phyloP scores from a whole-genome alignment of 2,329 filamentous ascomycete genomes.

The Penicillium sp. region DNA sequence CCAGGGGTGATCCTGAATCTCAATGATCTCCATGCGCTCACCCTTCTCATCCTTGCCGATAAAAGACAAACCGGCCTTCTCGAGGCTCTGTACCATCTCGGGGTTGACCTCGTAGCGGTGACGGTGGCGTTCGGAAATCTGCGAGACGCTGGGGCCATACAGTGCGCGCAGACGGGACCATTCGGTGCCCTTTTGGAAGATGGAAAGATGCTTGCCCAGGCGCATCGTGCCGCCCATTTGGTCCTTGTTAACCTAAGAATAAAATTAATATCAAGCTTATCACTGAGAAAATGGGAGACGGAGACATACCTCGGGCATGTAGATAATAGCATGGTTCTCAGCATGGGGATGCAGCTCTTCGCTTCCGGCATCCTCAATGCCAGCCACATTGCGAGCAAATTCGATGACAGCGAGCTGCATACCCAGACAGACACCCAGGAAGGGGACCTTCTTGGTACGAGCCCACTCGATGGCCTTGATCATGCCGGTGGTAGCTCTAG shows the following conservation, averaged over 20 bases:
- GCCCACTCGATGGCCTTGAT: slow-evolving; percentile 84
- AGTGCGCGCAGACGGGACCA: slow-evolving; percentile 76
- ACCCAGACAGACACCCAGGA: slow-evolving; percentile 85
- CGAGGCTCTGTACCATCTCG: slow-evolving; percentile 65
- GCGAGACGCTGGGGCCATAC: slow-evolving; percentile 57
- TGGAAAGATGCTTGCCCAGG: slow-evolving; percentile 69
- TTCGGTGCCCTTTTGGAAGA: slow-evolving; percentile 72
- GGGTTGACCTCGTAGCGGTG: slow-evolving; percentile 93
- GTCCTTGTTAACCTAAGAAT: slow-evolving; percentile 57
- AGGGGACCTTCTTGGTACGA: slow-evolving; percentile 74
- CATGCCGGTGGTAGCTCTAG: slow-evolving; percentile 85
- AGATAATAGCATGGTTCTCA: slow-evolving; percentile 73
- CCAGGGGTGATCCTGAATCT: slow-evolving; percentile 79
- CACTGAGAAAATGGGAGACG: not conserved
- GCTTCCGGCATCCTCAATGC: slow-evolving; percentile 57
- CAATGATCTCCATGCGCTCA: slow-evolving; percentile 78
- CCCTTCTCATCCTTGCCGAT: slow-evolving; percentile 77
- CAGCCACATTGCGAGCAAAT: slow-evolving; percentile 73
- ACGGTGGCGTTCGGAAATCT: slow-evolving; percentile 72
- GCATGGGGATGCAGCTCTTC: slow-evolving; percentile 57
- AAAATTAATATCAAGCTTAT: not conserved
- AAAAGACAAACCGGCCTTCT: slow-evolving; percentile 69
- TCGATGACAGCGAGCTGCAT: slow-evolving; percentile 94
- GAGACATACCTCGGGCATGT: slow-evolving; percentile 73
- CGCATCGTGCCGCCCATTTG: slow-evolving; percentile 85